Percentiles rank a stretch among this genome's conserved stretches.
These are phyloP conservation scores for Ceratobasidium sp. DNA, from an alignment of 1,284 basidiomycete species.

Conservation along the genomic window DNA sequence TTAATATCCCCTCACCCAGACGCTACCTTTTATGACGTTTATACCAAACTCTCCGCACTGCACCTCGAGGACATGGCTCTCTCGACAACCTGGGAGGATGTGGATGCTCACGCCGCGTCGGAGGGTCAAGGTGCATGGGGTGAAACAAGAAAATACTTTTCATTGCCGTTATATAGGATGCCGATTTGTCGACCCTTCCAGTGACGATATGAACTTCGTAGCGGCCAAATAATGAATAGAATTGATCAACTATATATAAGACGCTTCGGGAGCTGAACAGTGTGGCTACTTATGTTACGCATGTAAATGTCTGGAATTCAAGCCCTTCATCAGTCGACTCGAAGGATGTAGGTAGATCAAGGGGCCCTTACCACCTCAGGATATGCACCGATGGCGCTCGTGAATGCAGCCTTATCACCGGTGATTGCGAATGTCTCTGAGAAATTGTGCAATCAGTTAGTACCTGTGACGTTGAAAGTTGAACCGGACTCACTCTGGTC, in stretches of 20 bases:
- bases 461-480: neutral
- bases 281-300: neutral
- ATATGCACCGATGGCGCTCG: neutral
- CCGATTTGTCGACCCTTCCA: conserved; percentile 41
- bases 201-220: too few relatives aligned
- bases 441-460: neutral
- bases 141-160: conserved; percentile 73
- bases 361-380: conserved; percentile 4
- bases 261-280: neutral
- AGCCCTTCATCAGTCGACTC: neutral
- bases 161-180: conserved; percentile 61
- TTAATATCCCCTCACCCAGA: conserved; percentile 57
- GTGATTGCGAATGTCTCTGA: conserved; percentile 8
- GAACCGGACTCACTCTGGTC: neutral
- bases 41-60: conserved; percentile 83
- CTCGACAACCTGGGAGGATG: conserved; percentile 73
- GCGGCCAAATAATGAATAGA: neutral
- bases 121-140: conserved; percentile 65
- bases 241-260: neutral
- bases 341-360: neutral
- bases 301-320: neutral
- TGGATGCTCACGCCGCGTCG: conserved; percentile 61
- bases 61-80: conserved; percentile 85
- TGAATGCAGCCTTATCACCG: neutral
- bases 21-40: conserved; percentile 89